A percentile compares a stretch with the other conserved stretches of the same genome.
These are phyloP conservation scores for Wallacemonas sp. DNA, from an alignment of 208 protist species.

Conservation along the genomic window DNA sequence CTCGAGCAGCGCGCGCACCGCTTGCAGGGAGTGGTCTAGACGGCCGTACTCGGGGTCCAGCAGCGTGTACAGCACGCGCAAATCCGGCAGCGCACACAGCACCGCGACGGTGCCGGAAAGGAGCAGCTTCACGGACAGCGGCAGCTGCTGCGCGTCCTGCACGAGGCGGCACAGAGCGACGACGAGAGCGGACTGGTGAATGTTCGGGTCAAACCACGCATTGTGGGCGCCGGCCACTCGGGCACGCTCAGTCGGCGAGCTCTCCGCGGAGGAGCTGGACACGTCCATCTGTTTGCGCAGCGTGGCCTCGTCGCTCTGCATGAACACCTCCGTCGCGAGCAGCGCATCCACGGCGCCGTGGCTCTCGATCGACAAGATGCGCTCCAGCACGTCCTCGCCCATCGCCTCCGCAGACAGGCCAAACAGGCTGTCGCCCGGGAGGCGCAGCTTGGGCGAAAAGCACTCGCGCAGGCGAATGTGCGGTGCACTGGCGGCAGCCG, in stretches of 20 bases:
- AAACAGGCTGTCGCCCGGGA: conserved; percentile 22
- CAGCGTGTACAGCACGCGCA: conserved; percentile 72
- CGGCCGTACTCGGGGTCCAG: conserved; percentile 53
- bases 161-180: conserved; percentile 50
- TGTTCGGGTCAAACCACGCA: conserved; percentile 49
- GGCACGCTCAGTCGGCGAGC: neutral
- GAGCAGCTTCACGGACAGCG: conserved; percentile 41
- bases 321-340: conserved; percentile 11
- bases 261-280: neutral
- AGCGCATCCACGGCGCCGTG: conserved; percentile 38
- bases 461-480: conserved; percentile 44
- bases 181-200: conserved; percentile 43
- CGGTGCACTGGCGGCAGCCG: conserved; percentile 26
- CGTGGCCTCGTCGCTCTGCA: conserved; percentile 17
- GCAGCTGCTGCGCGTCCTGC: conserved; percentile 33
- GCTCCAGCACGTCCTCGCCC: conserved; percentile 50
- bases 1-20: conserved; percentile 37
- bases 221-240: conserved; percentile 18
- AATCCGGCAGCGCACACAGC: conserved; percentile 61
- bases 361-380: conserved; percentile 58
- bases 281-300: neutral
- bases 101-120: conserved; percentile 50
- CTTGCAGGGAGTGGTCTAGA: conserved; percentile 41
- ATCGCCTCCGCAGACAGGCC: conserved; percentile 26
- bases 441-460: conserved; percentile 44